phyloP scores from a whole-genome alignment of 495 filamentous ascomycete species.

The Podospora didyma region DNA sequence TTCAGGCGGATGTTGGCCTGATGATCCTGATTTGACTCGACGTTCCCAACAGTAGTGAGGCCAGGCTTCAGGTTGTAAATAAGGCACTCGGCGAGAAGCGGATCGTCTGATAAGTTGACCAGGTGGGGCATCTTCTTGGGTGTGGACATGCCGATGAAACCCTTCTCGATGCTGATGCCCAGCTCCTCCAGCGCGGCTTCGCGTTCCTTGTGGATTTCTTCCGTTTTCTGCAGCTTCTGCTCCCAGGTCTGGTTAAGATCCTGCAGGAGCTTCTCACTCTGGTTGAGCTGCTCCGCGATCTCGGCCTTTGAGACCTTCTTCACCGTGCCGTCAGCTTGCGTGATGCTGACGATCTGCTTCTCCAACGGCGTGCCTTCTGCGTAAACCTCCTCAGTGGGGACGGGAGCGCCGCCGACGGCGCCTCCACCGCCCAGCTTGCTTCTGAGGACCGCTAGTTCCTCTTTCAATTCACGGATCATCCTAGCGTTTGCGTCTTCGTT shows the following conservation, averaged over 20 bases:
- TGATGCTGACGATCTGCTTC: constrained; percentile 94
- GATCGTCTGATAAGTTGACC: constrained; percentile 96
- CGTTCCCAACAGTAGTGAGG: constrained; percentile 87
- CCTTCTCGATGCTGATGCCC: constrained; percentile 98
- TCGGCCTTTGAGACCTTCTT: constrained; percentile 98
- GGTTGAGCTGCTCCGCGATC: constrained; percentile 91
- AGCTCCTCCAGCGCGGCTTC: constrained; percentile 94
- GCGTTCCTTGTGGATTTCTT: constrained; percentile 95
- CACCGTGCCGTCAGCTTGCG: constrained; percentile 74
- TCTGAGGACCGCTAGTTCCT: constrained; percentile 82
- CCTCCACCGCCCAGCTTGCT: constrained; percentile 77
- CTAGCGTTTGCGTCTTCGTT: constrained; percentile 98
- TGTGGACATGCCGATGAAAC: constrained; percentile 90
- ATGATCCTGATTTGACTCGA: constrained; percentile 70
- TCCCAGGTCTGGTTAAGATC: constrained; percentile 99
- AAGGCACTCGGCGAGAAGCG: constrained; percentile 89
- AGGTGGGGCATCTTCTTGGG: constrained; percentile 99
- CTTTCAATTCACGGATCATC: constrained; percentile 98
- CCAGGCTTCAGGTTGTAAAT: constrained; percentile 98
- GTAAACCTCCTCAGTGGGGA: constrained; percentile 72
- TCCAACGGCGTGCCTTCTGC: constrained; percentile 88
- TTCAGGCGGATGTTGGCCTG: constrained; percentile 88
- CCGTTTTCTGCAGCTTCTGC: constrained; percentile 89
- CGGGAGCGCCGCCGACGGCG: constrained; percentile 35
- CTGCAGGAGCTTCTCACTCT: constrained; percentile 92